These are phyloP conservation scores for Brassica hybrid DNA, from an alignment of 441 rosid genomes.

Conservation along the genomic window DNA sequence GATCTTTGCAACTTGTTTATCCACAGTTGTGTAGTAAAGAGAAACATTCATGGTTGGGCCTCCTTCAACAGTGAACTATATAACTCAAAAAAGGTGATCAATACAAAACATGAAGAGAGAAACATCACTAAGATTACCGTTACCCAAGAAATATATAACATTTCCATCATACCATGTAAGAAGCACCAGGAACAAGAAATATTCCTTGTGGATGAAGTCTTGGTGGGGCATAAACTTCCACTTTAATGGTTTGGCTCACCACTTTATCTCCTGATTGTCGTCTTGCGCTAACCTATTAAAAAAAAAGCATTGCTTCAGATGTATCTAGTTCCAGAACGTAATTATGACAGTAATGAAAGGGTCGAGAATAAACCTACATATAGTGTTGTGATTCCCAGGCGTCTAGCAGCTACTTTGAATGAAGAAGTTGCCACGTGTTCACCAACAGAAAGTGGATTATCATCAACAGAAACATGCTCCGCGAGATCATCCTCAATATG, in stretches of 20 bases:
- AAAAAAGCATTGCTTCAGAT: constrained; percentile 31
- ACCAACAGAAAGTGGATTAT: constrained; percentile 48
- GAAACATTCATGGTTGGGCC: constrained; percentile 86
- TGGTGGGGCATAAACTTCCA: constrained; percentile 89
- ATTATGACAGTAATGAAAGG: neutral
- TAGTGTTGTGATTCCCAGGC: constrained; percentile 81
- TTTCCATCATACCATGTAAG: constrained; percentile 69
- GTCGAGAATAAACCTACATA: constrained; percentile 59
- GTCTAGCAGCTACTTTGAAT: constrained; percentile 72
- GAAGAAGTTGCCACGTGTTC: constrained; percentile 51
- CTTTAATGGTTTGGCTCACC: constrained; percentile 73
- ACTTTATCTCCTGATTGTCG: constrained; percentile 82
- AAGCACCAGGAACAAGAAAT: constrained; percentile 92
- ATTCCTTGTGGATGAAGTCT: constrained; percentile 76
- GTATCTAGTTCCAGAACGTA: constrained; percentile 36
- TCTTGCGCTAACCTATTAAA: constrained; percentile 76
- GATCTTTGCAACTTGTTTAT: constrained; percentile 65
- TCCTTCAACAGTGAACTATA: constrained; percentile 79
- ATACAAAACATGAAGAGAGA: constrained; percentile 13
- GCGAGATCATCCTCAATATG: constrained; percentile 74
- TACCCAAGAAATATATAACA: constrained; percentile 14
- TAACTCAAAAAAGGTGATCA: constrained; percentile 17
- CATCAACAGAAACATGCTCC: constrained; percentile 58
- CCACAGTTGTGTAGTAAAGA: constrained; percentile 63
- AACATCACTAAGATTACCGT: constrained; percentile 9